Percentiles rank a stretch among this genome's conserved stretches.
Evolutionary conservation across 2,329 filamentous ascomycete genomes (phyloP).

Genomic region (Botrytis deweyae): DNA sequence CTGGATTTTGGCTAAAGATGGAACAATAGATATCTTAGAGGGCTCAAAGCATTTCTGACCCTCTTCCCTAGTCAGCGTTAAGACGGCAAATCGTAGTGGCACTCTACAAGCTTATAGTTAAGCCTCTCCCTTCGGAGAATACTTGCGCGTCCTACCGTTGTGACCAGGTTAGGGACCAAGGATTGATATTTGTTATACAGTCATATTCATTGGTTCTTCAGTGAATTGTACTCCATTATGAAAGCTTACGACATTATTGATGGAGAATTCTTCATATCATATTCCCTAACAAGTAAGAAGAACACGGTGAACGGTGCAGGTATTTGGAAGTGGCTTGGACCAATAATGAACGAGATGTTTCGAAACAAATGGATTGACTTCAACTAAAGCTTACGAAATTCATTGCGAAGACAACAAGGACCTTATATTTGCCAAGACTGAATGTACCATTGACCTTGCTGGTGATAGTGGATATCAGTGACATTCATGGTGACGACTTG

Average conservation of each 20-base stretch:
- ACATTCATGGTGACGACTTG: neutral
- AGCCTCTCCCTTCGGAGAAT: neutral
- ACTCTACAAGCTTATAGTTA: neutral
- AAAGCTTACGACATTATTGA: neutral
- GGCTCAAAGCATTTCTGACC: neutral
- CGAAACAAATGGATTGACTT: neutral
- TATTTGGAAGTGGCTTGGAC: neutral
- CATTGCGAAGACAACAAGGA: conserved; percentile 10
- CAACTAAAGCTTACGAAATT: conserved; percentile 14
- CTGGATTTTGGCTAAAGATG: neutral
- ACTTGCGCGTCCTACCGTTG: neutral
- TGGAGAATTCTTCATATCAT: neutral
- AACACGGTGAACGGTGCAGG: neutral
- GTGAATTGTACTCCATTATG: neutral
- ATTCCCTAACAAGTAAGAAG: neutral
- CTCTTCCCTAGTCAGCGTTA: too few relatives aligned
- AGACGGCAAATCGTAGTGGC: neutral
- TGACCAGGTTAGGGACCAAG: neutral
- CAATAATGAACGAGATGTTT: conserved; percentile 4
- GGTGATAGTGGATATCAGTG: neutral
- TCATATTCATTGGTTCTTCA: neutral
- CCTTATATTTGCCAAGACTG: neutral
- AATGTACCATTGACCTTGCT: neutral
- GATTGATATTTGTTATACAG: neutral
- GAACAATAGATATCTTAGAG: neutral